Conservation (phyloP, 352 stramenopile species). For the Phytophthora sojae region DNA sequence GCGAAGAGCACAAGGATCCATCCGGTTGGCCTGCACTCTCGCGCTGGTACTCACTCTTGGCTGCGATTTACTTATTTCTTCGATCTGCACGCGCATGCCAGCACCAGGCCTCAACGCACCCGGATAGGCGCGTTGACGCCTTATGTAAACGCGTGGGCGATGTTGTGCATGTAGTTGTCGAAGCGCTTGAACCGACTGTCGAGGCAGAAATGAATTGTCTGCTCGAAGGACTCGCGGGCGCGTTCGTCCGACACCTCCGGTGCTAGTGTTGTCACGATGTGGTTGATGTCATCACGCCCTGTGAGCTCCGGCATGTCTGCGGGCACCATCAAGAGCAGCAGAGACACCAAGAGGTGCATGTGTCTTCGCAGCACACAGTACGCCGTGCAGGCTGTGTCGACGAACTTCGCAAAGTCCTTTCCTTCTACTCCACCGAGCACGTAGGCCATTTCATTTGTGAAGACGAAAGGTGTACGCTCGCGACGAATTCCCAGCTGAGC, state of each 20-base stretch:
- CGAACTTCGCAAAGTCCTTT: slow-evolving; percentile 67
- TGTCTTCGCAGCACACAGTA: slow-evolving; percentile 84
- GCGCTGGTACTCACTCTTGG: slow-evolving; percentile 20
- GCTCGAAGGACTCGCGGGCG: slow-evolving; percentile 61
- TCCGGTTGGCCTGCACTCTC: slow-evolving; percentile 1
- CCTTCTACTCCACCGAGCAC: slow-evolving; percentile 75
- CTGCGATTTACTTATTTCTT: slow-evolving; percentile 41
- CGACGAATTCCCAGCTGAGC: slow-evolving; percentile 73
- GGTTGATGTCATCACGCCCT: slow-evolving; percentile 83
- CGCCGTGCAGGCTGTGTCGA: slow-evolving; percentile 65
- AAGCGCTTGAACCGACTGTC: slow-evolving; percentile 83
- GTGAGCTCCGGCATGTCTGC: slow-evolving; percentile 84
- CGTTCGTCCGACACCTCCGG: slow-evolving; percentile 70
- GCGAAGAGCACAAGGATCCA: slow-evolving; percentile 17
- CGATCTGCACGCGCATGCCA: slow-evolving; percentile 24
- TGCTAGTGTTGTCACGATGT: slow-evolving; percentile 70
- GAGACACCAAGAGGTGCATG: slow-evolving; percentile 82
- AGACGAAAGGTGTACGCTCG: slow-evolving; percentile 86
- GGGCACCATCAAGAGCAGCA: slow-evolving; percentile 85
- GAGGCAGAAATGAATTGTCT: slow-evolving; percentile 73
- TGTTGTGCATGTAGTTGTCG: slow-evolving; percentile 84
- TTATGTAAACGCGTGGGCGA: slow-evolving; percentile 44
- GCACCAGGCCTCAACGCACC: slow-evolving; percentile 14
- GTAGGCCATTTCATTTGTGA: slow-evolving; percentile 88
- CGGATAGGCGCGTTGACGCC: slow-evolving; percentile 7